These are phyloP conservation scores for Verticillium nonalfalfae DNA, from an alignment of 2,329 filamentous ascomycete species.

Conservation along the genomic window DNA sequence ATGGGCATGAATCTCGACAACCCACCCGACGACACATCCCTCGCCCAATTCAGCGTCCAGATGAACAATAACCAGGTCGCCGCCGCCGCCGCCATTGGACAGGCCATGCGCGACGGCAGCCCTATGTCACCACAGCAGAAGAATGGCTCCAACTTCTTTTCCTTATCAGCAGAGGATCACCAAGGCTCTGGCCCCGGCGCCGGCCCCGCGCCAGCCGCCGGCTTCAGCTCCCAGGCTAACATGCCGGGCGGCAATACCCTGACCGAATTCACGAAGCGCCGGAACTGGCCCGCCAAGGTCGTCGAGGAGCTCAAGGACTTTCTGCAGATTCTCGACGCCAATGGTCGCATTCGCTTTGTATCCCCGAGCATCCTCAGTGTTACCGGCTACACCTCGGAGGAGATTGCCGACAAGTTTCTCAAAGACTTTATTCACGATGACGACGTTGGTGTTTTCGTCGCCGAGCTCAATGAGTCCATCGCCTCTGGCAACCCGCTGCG, in stretches of 20 bases:
- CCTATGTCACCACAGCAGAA: not conserved
- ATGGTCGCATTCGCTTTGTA: conserved; percentile 79
- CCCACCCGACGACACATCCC: conserved; percentile 18
- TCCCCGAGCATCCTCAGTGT: conserved; percentile 70
- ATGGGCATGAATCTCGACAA: conserved; percentile 37
- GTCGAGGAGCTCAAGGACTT: conserved; percentile 88
- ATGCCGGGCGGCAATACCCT: conserved; percentile 34
- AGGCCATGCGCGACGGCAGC: conserved; percentile 7
- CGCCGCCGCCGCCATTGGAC: conserved; percentile 11
- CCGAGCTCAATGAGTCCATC: conserved; percentile 86
- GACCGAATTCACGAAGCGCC: conserved; percentile 54
- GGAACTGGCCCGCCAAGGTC: conserved; percentile 81
- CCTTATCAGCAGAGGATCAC: not conserved
- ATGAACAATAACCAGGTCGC: conserved; percentile 16
- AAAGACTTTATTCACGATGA: conserved; percentile 81
- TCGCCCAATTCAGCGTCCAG: conserved; percentile 12
- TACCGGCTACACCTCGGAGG: conserved; percentile 67
- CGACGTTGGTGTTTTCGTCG: conserved; percentile 74
- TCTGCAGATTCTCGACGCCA: conserved; percentile 77
- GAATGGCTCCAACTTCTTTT: not conserved
- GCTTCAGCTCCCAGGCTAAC: conserved; percentile 21
- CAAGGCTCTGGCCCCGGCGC: conserved; percentile 22
- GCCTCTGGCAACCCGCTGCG: conserved; percentile 72
- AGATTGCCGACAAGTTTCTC: conserved; percentile 70
- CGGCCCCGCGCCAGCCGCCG: conserved; percentile 32